phyloP scores from a whole-genome alignment of 73 alveolate species.

The Tetrahymena elliotti region DNA sequence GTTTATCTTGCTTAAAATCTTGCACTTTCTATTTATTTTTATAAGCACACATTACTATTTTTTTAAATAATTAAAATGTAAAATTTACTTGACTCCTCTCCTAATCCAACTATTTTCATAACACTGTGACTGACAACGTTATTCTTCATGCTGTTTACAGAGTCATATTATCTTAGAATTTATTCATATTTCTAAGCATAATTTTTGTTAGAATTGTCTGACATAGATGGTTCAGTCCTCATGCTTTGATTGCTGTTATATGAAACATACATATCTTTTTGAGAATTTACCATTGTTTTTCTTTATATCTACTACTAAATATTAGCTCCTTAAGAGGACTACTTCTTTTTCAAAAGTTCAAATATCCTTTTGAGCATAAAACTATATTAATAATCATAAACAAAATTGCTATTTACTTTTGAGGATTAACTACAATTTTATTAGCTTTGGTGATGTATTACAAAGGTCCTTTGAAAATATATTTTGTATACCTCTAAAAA shows the following conservation, averaged over 20 bases:
- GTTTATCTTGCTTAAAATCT: neutral
- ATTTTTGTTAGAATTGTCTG: neutral
- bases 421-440: neutral
- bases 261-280: neutral
- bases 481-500: neutral
- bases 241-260: neutral
- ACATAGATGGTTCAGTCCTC: neutral
- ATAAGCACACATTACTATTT: neutral
- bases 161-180: neutral
- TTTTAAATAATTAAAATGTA: too few relatives aligned
- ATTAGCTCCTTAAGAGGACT: neutral
- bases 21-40: neutral
- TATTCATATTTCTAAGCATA: neutral
- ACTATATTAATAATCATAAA: too few relatives aligned
- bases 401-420: neutral
- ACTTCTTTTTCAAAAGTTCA: neutral
- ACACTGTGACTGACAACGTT: neutral
- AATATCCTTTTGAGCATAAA: neutral
- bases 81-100: neutral
- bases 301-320: neutral
- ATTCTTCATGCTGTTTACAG: neutral
- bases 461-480: neutral
- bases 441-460: neutral
- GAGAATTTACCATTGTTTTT: neutral
- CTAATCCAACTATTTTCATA: neutral